Base-by-base conservation (phyloP, 768 basidiomycete species). In the Rhizopogon vesiculosus region DNA sequence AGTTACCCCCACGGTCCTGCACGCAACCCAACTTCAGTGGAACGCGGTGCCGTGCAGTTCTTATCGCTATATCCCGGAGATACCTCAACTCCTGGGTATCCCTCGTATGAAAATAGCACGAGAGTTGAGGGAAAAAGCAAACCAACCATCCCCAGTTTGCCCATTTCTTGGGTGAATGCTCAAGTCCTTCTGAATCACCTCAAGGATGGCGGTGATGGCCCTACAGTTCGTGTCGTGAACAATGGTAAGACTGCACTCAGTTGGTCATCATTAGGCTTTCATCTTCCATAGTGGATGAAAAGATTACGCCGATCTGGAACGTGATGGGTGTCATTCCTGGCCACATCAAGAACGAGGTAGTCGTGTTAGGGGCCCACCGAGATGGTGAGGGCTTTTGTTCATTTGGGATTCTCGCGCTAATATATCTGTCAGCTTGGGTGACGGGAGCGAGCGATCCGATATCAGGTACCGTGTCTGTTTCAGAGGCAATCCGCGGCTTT, bases 381-480 rank as follows among this genome's bases (percentile, higher is more conserved):
- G 87, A 89, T 73, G 85, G 83, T 76, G 54, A 59, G 76, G 62
- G 45, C 16, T 29, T 56, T 8, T 16, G 15, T n/a, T 41, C 40
- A 44, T 45, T 52, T 40, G 5, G 22, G 33, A 38, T 25, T n/a
- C 15, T 9, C 8, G 13, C 31, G 19, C 18, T 51, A 15, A 40
- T 25, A 45, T 16, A 16, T 42, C 19, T 54, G 31, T 10, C 31
- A 61, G 61, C 65, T 22, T 66, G 60, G 61, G 67, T 66, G 45
- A 25, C 93, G 62, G 93, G 93, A 19, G 90, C 88, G 1, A 78
- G 80, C 12, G 91, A 93, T 66, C 90, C 90, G 1, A 81, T 77
- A 4, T 91, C 89, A 40, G 93, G 93, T 1, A 91, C 90, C 1
- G 89, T 85, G 0, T 82, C 86, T 8, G 73, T 91, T 5, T 82